Conservation (phyloP, 768 basidiomycete genomes). For the Exsudoporus frostii region DNA sequence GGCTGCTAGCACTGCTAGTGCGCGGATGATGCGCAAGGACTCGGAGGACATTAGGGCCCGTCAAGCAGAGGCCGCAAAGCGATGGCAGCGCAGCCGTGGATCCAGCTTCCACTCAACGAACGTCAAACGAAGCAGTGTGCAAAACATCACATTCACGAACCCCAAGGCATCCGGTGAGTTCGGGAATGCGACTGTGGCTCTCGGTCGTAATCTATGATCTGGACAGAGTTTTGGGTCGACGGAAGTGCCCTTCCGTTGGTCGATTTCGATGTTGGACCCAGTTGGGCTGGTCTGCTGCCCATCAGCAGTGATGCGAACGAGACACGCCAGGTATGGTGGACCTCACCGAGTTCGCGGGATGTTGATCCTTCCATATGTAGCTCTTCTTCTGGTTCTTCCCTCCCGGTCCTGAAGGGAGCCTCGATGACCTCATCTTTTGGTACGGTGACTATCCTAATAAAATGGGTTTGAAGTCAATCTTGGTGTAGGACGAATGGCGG, state of each 20-base stretch:
- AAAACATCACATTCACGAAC: constrained; percentile 71
- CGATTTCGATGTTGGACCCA: constrained; percentile 70
- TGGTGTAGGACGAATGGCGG: constrained; percentile 71
- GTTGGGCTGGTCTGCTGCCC: constrained; percentile 72
- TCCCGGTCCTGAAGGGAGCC: constrained; percentile 66
- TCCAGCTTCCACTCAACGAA: neutral
- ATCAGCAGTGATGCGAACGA: constrained; percentile 60
- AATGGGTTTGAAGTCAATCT: neutral
- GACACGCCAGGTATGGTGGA: constrained; percentile 53
- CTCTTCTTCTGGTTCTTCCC: constrained; percentile 87
- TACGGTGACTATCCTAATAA: constrained; percentile 16
- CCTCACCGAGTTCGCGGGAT: neutral
- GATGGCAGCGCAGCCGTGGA: constrained; percentile 25
- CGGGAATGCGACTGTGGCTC: neutral
- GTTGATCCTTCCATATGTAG: constrained; percentile 31
- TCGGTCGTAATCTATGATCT: neutral
- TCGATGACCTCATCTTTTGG: constrained; percentile 78
- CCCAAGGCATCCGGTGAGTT: constrained; percentile 55
- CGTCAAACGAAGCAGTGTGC: constrained; percentile 26
- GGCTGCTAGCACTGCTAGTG: constrained; percentile 1
- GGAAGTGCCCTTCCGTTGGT: constrained; percentile 64
- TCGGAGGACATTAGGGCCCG: constrained; percentile 42
- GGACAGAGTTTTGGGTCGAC: constrained; percentile 65
- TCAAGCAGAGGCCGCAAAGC: constrained; percentile 48
- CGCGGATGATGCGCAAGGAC: constrained; percentile 33